Evolutionary conservation across 2,329 filamentous ascomycete species (phyloP).

Genomic region (Fusarium xyrophilum): DNA sequence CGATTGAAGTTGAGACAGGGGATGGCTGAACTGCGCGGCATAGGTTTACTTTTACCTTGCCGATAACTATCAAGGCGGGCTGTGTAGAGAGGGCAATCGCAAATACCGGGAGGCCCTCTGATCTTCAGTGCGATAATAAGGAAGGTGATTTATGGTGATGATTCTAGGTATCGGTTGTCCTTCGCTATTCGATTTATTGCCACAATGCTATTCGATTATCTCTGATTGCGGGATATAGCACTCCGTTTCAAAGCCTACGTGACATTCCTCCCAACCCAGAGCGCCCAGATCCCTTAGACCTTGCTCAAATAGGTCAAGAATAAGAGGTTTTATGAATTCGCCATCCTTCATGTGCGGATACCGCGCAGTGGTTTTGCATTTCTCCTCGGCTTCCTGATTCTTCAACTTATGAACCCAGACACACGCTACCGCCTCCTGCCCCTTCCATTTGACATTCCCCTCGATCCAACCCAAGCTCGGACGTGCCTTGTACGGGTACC

Average conservation of each 20-base stretch:
- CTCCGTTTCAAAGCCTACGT: rapidly evolving
- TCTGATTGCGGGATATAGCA: neutral
- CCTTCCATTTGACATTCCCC: rapidly evolving
- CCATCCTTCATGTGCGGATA: neutral
- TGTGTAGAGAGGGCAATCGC: neutral
- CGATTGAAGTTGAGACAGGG: neutral
- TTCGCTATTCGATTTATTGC: no score
- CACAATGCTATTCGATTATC: no score
- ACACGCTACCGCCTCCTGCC: rapidly evolving
- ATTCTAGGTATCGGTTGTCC: rapidly evolving
- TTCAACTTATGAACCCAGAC: neutral
- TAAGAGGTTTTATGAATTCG: neutral
- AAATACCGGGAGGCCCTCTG: neutral
- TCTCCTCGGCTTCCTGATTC: neutral
- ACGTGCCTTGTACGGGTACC: rapidly evolving
- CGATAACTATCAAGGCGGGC: neutral
- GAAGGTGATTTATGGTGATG: neutral
- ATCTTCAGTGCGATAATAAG: neutral
- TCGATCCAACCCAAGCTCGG: neutral
- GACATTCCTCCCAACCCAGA: neutral
- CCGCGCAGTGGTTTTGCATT: rapidly evolving
- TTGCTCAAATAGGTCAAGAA: neutral
- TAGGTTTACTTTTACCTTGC: neutral
- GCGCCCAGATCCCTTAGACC: neutral
- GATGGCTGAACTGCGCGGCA: neutral